A percentile compares a stretch with the other conserved stretches of the same genome.
These are phyloP conservation scores for Eucalyptus cladocalyx DNA, from an alignment of 345 rosid genomes.

Conservation along the genomic window DNA sequence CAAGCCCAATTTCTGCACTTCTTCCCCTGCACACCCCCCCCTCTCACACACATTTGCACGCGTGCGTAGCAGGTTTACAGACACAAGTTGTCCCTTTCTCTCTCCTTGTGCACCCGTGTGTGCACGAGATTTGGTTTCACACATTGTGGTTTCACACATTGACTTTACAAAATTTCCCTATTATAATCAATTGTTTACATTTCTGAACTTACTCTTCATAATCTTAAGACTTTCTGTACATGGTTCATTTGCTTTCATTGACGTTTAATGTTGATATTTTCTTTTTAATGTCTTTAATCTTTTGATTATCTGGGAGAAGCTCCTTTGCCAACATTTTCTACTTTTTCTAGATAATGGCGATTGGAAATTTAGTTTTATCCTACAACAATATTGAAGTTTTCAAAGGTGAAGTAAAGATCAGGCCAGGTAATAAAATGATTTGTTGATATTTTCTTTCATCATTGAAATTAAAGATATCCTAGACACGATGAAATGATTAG, in stretches of 20 bases:
- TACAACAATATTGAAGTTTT: slow-evolving; percentile 84
- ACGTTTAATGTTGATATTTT: neutral
- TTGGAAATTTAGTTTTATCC: slow-evolving; percentile 87
- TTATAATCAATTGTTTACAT: too few species aligned
- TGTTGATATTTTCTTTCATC: neutral
- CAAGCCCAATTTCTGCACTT: neutral
- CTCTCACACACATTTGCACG: neutral
- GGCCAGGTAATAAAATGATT: slow-evolving; percentile 59
- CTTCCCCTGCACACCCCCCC: neutral
- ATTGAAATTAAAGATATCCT: neutral
- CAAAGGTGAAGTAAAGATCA: slow-evolving; percentile 87
- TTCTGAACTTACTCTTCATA: neutral
- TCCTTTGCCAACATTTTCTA: neutral
- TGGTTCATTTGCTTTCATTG: neutral
- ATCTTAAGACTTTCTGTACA: too few species aligned
- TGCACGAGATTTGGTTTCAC: neutral
- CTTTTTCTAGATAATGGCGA: slow-evolving; percentile 83
- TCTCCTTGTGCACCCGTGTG: neutral
- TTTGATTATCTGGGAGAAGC: neutral
- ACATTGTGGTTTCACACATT: neutral
- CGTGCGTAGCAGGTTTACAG: neutral
- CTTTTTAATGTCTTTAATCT: neutral
- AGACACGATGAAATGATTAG: neutral
- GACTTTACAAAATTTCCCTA: neutral
- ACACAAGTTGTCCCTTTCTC: neutral